Evolutionary conservation across 345 rosid genomes (phyloP).

Genomic region (Kandelia obovata): DNA sequence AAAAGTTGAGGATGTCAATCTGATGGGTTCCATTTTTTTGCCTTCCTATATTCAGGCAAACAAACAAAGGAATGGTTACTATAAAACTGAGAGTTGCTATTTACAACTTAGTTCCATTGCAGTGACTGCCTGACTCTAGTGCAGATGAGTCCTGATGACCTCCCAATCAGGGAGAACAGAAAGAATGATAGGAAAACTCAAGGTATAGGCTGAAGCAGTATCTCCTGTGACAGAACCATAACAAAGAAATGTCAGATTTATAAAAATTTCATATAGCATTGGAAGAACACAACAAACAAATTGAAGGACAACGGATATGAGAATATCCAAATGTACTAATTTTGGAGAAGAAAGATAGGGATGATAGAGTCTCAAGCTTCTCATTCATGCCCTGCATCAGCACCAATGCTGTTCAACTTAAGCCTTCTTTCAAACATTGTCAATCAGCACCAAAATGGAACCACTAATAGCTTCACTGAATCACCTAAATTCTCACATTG

Average conservation of each 20-base stretch:
- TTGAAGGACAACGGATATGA: no score
- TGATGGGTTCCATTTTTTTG: neutral
- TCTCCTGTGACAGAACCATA: constrained; percentile 50
- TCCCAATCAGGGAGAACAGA: constrained; percentile 79
- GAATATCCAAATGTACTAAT: neutral
- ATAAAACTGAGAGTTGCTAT: constrained; percentile 12
- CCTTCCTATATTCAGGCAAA: neutral
- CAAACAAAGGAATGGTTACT: constrained; percentile 9
- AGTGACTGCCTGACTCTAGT: constrained; percentile 91
- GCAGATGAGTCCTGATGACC: constrained; percentile 81
- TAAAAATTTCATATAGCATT: constrained; percentile 3
- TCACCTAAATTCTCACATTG: no score
- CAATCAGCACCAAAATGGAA: no score
- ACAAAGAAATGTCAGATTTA: constrained; percentile 4
- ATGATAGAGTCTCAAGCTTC: neutral
- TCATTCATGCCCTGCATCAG: neutral
- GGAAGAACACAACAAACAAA: neutral
- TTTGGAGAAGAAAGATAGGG: neutral
- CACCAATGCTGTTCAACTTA: no score
- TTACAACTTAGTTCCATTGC: constrained; percentile 65
- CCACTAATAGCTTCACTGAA: no score
- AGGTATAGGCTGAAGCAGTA: constrained; percentile 83
- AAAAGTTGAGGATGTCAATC: constrained; percentile 9
- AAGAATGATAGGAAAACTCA: constrained; percentile 82
- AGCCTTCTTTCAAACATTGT: no score